A percentile compares a stretch with the other conserved stretches of the same genome.
Evolutionary conservation across 768 basidiomycete genomes (phyloP).

Genomic region (Sarcodon aspratus): DNA sequence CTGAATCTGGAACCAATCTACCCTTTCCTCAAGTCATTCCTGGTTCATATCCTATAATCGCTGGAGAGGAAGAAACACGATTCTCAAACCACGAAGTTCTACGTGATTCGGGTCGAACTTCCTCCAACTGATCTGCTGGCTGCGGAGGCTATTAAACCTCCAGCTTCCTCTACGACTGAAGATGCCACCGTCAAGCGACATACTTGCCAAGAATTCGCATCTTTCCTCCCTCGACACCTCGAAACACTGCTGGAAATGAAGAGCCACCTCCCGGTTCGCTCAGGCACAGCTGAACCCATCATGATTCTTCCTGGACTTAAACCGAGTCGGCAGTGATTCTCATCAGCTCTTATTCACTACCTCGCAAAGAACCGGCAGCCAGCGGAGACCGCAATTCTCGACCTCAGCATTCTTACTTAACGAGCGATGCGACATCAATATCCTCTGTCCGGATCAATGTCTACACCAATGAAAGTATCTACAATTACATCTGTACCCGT

Average conservation of each 20-base stretch:
- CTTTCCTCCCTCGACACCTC: background rate
- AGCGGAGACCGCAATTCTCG: background rate
- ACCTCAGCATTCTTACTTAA: constrained; percentile 1
- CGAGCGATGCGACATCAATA: constrained; percentile 4
- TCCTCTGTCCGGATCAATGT: constrained; percentile 12
- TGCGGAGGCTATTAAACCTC: background rate
- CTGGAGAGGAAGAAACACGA: background rate
- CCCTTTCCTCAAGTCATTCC: background rate
- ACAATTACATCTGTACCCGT: constrained; percentile 5
- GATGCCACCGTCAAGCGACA: background rate
- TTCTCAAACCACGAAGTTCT: background rate
- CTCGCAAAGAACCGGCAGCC: background rate
- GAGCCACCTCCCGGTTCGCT: background rate
- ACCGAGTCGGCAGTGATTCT: background rate
- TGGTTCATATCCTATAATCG: background rate
- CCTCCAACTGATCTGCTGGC: background rate
- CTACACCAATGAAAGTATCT: background rate
- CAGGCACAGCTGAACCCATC: background rate
- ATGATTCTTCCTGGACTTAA: background rate
- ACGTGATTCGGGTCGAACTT: background rate
- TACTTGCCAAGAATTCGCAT: background rate
- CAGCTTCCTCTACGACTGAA: background rate
- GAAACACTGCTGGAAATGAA: no score
- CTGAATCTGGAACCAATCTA: background rate
- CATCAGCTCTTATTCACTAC: background rate